A percentile compares a stretch with the other conserved stretches of the same genome.
These are phyloP conservation scores for Colletotrichum cuscutae DNA, from an alignment of 2,329 filamentous ascomycete genomes.

Conservation along the genomic window DNA sequence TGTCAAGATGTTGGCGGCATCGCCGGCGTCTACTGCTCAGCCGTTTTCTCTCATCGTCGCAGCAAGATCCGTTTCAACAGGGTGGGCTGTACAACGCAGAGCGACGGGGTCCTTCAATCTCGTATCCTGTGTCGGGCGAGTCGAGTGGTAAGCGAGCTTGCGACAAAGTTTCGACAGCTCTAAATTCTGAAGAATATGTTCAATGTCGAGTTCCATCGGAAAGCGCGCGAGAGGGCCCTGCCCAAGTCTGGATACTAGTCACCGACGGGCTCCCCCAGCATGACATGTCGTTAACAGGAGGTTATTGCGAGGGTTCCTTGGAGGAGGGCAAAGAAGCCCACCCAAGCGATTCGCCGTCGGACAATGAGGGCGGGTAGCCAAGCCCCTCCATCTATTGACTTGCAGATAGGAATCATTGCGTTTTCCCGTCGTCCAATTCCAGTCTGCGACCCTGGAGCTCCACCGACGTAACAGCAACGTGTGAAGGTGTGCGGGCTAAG, in stretches of 20 bases:
- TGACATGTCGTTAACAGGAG: conserved; percentile 33
- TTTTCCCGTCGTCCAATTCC: conserved; percentile 27
- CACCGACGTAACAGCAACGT: conserved; percentile 36
- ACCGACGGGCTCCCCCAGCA: conserved; percentile 25
- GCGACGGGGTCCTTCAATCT: conserved; percentile 6
- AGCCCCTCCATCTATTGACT: conserved; percentile 32
- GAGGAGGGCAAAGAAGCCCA: conserved; percentile 26
- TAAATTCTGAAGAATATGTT: conserved; percentile 2
- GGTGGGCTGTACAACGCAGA: conserved; percentile 22
- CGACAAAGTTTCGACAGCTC: conserved; percentile 19
- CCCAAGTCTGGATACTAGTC: neutral
- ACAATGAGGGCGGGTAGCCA: conserved; percentile 25
- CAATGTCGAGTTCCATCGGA: conserved; percentile 19
- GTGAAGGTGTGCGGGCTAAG: conserved; percentile 27
- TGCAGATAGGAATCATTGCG: conserved; percentile 34
- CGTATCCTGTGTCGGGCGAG: neutral
- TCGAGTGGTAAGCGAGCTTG: conserved; percentile 15
- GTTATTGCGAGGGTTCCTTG: conserved; percentile 25
- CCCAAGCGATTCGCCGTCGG: conserved; percentile 31
- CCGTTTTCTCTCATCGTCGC: conserved; percentile 12
- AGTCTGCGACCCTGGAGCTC: conserved; percentile 25
- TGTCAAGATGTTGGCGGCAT: conserved; percentile 29
- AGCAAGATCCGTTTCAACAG: conserved; percentile 29
- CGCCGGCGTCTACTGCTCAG: conserved; percentile 17
- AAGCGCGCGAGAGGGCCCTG: conserved; percentile 25